Base-by-base conservation (phyloP, 2,329 filamentous ascomycete genomes). In the Lecanicillium sp. region DNA sequence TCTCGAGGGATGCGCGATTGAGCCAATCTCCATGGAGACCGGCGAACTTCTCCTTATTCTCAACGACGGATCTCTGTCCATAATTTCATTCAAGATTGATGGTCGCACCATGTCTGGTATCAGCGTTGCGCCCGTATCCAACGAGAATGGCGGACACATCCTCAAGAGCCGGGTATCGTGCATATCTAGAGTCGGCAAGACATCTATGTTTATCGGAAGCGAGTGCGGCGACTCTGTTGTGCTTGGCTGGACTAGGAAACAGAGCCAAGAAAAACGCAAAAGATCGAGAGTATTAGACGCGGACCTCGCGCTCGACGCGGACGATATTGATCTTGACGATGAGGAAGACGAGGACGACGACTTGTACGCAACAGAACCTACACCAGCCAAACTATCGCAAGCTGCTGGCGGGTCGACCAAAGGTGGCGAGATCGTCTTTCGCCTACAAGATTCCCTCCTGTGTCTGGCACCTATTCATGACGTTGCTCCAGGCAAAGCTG, bases 81-180 rank as follows among this genome's bases (percentile, higher is more conserved):
- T 93, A 19, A 67, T 97, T 11, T 84, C 79, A 14, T 96, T 98
- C 69, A 83, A 82, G 47, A 79, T 96, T 52, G 90, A 96, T 62
- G 93, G 94, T 14, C 81, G 93, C 47, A 94, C 87, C 2, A 89
- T 98, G 2, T 95, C 90, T 21, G 90, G 89, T 2, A 74, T 98
- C 52, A 81, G 77, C n/a, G 68, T 98, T 45, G 81, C 79, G 53
- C 67, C 79, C 32, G 72, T 96, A 5, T 61, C 78, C 4, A 58
- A 69, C 32, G 80, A 87, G 46, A 73, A 77, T 20, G 85, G 86
- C 9, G 84, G 85, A 7, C 62, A 67, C 24, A 52, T 87, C 9
- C 61, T 94, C 50, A 75, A 76, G 41, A 75, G 77, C 35, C 70
- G 76, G 19, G 78, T 83, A 21, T 84, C 88, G 1, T 90, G 86